Conservation (phyloP, 2,329 filamentous ascomycete genomes). For the Coleophoma crateriformis region DNA sequence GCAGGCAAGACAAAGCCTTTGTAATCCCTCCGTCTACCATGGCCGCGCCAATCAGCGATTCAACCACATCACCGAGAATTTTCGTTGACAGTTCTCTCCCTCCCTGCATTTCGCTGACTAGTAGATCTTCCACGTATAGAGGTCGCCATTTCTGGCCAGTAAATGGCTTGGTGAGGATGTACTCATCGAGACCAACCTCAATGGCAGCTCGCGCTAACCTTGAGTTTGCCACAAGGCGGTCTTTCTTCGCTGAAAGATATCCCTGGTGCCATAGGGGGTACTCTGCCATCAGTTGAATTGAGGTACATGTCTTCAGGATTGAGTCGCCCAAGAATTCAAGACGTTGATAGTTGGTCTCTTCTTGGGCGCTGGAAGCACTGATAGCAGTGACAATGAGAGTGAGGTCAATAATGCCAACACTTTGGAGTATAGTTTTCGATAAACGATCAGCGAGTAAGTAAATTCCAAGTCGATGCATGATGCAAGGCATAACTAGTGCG, state of each 20-base stretch:
- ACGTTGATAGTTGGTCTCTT: constrained; percentile 68
- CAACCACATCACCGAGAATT: constrained; percentile 79
- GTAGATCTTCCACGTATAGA: constrained; percentile 44
- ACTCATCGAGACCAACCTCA: constrained; percentile 61
- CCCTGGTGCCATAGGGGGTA: constrained; percentile 70
- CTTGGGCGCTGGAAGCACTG: constrained; percentile 55
- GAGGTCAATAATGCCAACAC: constrained; percentile 47
- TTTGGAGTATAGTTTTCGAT: constrained; percentile 44
- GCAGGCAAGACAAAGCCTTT: constrained; percentile 59
- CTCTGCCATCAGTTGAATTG: constrained; percentile 54
- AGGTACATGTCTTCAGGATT: constrained; percentile 69
- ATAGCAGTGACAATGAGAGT: constrained; percentile 63
- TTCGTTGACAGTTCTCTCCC: constrained; percentile 59
- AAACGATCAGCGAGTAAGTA: constrained; percentile 58
- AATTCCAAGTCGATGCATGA: constrained; percentile 65
- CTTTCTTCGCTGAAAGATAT: constrained; percentile 63
- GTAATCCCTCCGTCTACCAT: constrained; percentile 62
- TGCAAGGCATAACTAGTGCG: constrained; percentile 63
- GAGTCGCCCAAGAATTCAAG: constrained; percentile 86
- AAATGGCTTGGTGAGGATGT: constrained; percentile 64
- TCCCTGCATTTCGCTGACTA: constrained; percentile 15
- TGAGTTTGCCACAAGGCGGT: constrained; percentile 67
- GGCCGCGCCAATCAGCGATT: constrained; percentile 75
- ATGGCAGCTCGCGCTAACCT: constrained; percentile 63
- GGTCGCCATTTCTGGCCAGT: constrained; percentile 69